These are phyloP conservation scores for Scheffersomyces amazonensis DNA, from an alignment of 805 yeast species.

Conservation along the genomic window DNA sequence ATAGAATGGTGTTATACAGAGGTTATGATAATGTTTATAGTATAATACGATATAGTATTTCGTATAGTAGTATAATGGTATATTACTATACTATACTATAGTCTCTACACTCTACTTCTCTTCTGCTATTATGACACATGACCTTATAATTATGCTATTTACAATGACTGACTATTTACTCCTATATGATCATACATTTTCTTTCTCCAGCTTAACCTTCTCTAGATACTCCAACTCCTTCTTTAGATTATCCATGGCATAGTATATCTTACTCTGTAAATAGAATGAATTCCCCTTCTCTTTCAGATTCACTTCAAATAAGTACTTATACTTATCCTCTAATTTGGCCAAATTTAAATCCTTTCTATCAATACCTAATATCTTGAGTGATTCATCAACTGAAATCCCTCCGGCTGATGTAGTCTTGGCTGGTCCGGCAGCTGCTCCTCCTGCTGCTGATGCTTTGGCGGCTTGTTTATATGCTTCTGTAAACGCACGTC, in stretches of 20 bases:
- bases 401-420: slow-evolving; percentile 74
- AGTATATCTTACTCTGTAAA: slow-evolving; percentile 85
- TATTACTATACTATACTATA: too few relatives aligned
- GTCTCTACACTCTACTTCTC: too few relatives aligned
- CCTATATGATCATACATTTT: slow-evolving; percentile 2
- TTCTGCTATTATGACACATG: too few relatives aligned
- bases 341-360: slow-evolving; percentile 56
- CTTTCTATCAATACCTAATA: slow-evolving; percentile 70
- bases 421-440: slow-evolving; percentile 37
- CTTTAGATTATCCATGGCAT: slow-evolving; percentile 90
- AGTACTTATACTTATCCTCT: slow-evolving; percentile 69
- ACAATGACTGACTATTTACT: too few relatives aligned
- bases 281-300: slow-evolving; percentile 97
- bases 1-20: too few relatives aligned
- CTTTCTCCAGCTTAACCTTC: slow-evolving; percentile 34
- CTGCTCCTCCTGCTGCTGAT: slow-evolving; percentile 66
- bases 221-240: slow-evolving; percentile 67
- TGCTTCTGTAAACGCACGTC: slow-evolving; percentile 95
- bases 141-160: too few relatives aligned
- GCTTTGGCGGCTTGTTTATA: slow-evolving; percentile 95
- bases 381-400: slow-evolving; percentile 87
- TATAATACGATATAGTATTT: too few relatives aligned
- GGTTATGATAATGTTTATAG: too few relatives aligned
- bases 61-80: too few relatives aligned
- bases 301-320: slow-evolving; percentile 85